These are phyloP conservation scores for Silene vulgaris DNA, from an alignment of 179 eudicot genomes.

Conservation along the genomic window DNA sequence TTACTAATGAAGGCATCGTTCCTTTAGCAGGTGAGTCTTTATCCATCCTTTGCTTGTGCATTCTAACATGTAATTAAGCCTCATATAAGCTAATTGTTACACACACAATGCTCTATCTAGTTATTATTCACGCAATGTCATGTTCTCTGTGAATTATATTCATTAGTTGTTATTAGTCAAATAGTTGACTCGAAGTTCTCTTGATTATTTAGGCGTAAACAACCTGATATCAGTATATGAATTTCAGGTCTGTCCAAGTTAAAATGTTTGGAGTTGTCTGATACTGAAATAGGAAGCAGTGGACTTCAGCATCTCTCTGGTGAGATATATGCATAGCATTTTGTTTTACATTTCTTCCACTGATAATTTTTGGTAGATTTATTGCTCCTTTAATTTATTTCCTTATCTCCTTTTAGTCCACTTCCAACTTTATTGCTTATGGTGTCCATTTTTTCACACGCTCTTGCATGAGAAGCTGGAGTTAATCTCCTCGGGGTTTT, in stretches of 20 bases:
- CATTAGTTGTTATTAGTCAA: neutral
- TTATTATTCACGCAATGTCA: neutral
- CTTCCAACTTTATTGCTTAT: no score
- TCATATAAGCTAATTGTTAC: no score
- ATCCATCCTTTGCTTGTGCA: neutral
- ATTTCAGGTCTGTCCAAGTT: conserved; percentile 48
- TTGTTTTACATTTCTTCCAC: neutral
- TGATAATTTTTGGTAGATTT: neutral
- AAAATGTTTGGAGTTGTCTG: conserved; percentile 65
- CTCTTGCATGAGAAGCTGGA: neutral
- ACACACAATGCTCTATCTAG: no score
- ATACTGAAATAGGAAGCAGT: conserved; percentile 63
- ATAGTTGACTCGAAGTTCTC: neutral
- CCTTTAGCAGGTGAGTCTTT: conserved; percentile 53
- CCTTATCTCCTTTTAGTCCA: neutral
- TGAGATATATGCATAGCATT: conserved; percentile 22
- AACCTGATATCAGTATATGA: conserved; percentile 11
- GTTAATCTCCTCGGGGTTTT: neutral
- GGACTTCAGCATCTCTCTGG: conserved; percentile 76
- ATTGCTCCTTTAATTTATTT: neutral
- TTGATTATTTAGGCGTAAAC: neutral
- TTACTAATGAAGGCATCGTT: conserved; percentile 51
- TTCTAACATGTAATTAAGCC: no score
- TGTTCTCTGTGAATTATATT: neutral
- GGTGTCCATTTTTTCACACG: no score